phyloP scores from a whole-genome alignment of 805 yeast species.

The Candida anglica region DNA sequence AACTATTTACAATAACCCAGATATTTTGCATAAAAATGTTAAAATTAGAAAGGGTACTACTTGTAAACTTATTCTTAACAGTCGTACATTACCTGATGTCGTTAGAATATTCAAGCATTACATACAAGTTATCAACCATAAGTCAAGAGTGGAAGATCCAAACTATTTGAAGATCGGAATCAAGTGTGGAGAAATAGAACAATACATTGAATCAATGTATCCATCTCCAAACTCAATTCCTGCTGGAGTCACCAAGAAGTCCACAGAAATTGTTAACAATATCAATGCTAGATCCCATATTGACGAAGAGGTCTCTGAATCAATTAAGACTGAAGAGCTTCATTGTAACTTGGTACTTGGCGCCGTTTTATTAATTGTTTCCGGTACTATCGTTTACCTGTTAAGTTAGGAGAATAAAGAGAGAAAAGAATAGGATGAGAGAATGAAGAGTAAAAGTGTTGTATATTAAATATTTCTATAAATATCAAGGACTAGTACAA shows the following conservation, averaged over 20 bases:
- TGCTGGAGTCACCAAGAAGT: constrained; percentile 36
- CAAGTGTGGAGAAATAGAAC: constrained; percentile 84
- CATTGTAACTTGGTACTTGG: constrained; percentile 6
- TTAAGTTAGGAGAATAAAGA: neutral
- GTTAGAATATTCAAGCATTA: constrained; percentile 74
- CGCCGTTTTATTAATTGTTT: constrained; percentile 4
- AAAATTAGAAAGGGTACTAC: constrained; percentile 92
- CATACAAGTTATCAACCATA: constrained; percentile 70
- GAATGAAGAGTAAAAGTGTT: too few species aligned
- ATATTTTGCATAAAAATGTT: constrained; percentile 65
- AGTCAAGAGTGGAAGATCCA: constrained; percentile 78
- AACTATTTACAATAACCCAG: constrained; percentile 74
- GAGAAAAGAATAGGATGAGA: too few species aligned
- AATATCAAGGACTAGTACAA: too few species aligned
- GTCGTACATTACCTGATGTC: constrained; percentile 73
- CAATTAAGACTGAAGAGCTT: constrained; percentile 15
- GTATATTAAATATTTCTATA: too few species aligned
- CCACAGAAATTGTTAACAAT: constrained; percentile 35
- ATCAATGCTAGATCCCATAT: constrained; percentile 33
- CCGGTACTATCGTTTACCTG: constrained; percentile 4
- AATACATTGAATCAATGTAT: constrained; percentile 74
- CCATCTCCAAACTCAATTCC: constrained; percentile 57
- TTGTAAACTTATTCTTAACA: constrained; percentile 64
- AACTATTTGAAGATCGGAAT: constrained; percentile 80
- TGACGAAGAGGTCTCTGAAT: constrained; percentile 28